These are phyloP conservation scores for Clonostachys sp. DNA, from an alignment of 2,329 filamentous ascomycete species.

Conservation along the genomic window DNA sequence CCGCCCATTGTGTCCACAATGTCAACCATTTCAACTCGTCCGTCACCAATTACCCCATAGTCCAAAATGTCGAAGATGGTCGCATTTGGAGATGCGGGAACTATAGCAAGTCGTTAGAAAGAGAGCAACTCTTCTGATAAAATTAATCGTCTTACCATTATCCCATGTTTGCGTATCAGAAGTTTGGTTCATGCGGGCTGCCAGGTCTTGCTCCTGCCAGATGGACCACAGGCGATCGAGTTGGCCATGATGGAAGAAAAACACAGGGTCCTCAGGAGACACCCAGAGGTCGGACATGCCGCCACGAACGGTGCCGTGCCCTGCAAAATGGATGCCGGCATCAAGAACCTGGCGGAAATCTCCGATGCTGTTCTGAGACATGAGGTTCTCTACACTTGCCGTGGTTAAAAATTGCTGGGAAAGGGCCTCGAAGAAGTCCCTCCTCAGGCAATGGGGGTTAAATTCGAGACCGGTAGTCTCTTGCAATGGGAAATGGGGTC, in stretches of 20 bases:
- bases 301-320: too few relatives aligned
- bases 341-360: too few relatives aligned
- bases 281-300: conserved; percentile 11
- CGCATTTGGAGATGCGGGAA: neutral
- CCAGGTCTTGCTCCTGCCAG: conserved; percentile 5
- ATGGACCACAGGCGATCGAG: conserved; percentile 11
- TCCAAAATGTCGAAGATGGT: neutral
- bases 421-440: conserved; percentile 15
- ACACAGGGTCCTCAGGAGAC: conserved; percentile 17
- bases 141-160: too few relatives aligned
- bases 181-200: too few relatives aligned
- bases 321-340: conserved; percentile 4
- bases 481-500: conserved; percentile 13
- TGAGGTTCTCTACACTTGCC: too few relatives aligned
- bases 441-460: conserved; percentile 36
- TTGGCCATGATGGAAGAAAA: conserved; percentile 14
- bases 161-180: too few relatives aligned
- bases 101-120: neutral
- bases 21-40: neutral
- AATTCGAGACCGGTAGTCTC: conserved; percentile 19
- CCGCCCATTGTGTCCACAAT: neutral
- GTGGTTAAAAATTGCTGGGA: too few relatives aligned
- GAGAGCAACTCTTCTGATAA: too few relatives aligned
- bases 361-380: too few relatives aligned
- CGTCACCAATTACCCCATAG: neutral